Evolutionary conservation across 345 rosid genomes (phyloP).

Genomic region (Salix purpurea): DNA sequence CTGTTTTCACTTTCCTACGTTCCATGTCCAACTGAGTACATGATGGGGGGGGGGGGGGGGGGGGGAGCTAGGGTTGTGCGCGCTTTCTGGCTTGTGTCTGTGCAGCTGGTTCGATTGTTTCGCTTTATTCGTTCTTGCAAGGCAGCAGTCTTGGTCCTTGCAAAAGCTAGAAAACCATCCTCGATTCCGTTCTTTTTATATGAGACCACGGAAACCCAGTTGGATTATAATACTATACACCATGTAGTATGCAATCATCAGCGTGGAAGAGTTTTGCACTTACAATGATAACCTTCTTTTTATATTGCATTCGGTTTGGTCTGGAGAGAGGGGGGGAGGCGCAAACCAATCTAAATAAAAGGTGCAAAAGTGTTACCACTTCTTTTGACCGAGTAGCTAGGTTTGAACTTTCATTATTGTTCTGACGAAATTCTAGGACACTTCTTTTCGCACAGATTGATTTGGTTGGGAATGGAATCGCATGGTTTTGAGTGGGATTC

Average conservation of each 20-base stretch:
- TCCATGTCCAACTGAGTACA: conserved; percentile 4
- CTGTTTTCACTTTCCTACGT: conserved; percentile 4
- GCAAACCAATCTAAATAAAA: not conserved
- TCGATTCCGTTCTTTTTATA: conserved; percentile 22
- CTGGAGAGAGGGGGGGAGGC: not conserved
- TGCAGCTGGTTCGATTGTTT: not conserved
- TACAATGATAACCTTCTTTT: not conserved
- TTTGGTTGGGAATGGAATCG: conserved; percentile 26
- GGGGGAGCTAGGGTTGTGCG: not conserved
- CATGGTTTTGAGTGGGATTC: conserved; percentile 41
- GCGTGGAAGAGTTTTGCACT: not conserved
- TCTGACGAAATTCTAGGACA: conserved; percentile 6
- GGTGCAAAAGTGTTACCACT: conserved; percentile 15
- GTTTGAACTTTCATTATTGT: not conserved
- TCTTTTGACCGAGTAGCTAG: conserved; percentile 17
- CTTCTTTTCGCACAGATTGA: not conserved
- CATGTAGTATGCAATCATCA: not conserved
- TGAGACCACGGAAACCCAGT: conserved; percentile 3
- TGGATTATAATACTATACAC: not conserved
- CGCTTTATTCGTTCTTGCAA: not conserved
- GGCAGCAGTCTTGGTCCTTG: conserved; percentile 29
- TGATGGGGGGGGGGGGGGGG: not conserved
- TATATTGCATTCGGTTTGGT: not conserved
- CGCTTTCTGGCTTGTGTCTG: conserved; percentile 6
- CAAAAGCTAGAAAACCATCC: conserved; percentile 32